These are phyloP conservation scores for Starmerella floris DNA, from an alignment of 805 yeast genomes.

Conservation along the genomic window DNA sequence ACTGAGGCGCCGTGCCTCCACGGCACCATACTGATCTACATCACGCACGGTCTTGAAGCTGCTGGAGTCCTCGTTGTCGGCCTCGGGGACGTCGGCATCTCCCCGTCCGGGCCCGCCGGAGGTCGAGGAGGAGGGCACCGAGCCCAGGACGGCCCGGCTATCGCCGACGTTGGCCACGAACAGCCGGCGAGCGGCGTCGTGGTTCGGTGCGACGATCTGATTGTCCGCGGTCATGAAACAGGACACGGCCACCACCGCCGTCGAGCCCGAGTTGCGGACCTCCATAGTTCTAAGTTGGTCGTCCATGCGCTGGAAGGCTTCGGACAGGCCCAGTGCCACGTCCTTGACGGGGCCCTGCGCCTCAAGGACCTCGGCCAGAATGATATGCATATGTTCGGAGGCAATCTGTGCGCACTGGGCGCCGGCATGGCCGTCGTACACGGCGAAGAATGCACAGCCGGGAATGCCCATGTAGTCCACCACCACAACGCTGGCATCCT, in stretches of 20 bases:
- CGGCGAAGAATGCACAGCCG: slow-evolving; percentile 91
- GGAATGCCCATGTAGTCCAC: slow-evolving; percentile 71
- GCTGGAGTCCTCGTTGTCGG: slow-evolving; percentile 1
- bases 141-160: slow-evolving; percentile 61
- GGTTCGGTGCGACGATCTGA: slow-evolving; percentile 8
- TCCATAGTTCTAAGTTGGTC: slow-evolving; percentile 44
- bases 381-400: slow-evolving; percentile 67
- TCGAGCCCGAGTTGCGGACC: slow-evolving; percentile 73
- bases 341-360: slow-evolving; percentile 3
- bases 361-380: slow-evolving; percentile 35
- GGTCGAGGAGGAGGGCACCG: neutral
- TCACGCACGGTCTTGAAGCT: slow-evolving; percentile 13
- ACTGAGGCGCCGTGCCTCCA: slow-evolving; percentile 62
- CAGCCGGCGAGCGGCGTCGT: slow-evolving; percentile 40
- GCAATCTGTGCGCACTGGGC: slow-evolving; percentile 88
- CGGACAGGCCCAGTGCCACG: slow-evolving; percentile 51
- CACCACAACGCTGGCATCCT: slow-evolving; percentile 86
- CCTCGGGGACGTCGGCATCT: neutral
- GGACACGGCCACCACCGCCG: slow-evolving; percentile 86
- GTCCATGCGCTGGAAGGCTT: slow-evolving; percentile 67
- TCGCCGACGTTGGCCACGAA: slow-evolving; percentile 96
- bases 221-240: slow-evolving; percentile 50
- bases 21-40: slow-evolving; percentile 27
- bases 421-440: slow-evolving; percentile 97
- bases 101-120: neutral